These are phyloP conservation scores for Nitzschia inconspicua DNA, from an alignment of 108 stramenopile genomes.

Conservation along the genomic window DNA sequence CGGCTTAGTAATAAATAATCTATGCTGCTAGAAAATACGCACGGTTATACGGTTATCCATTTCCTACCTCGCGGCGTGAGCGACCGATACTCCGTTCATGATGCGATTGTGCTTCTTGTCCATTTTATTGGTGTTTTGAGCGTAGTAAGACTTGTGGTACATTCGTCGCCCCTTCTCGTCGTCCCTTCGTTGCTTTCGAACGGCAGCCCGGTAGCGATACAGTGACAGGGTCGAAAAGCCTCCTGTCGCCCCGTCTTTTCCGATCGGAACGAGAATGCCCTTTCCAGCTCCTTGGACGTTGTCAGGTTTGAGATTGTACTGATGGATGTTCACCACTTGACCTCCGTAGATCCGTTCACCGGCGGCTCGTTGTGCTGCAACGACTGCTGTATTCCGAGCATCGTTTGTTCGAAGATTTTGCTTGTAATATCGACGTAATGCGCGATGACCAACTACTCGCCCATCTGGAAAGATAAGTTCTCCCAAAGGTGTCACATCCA, in stretches of 20 bases:
- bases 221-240: constrained; percentile 76
- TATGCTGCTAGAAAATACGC: too few species aligned
- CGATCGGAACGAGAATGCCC: constrained; percentile 52
- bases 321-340: constrained; percentile 50
- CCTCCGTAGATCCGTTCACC: constrained; percentile 76
- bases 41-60: too few species aligned
- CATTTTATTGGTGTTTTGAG: constrained; percentile 75
- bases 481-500: constrained; percentile 84
- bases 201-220: constrained; percentile 78
- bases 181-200: constrained; percentile 76
- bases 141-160: constrained; percentile 18
- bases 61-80: constrained; percentile 65
- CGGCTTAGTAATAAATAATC: too few species aligned
- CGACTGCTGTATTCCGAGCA: constrained; percentile 43
- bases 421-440: constrained; percentile 74
- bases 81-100: constrained; percentile 75
- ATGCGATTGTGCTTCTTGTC: constrained; percentile 84
- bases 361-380: constrained; percentile 67
- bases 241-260: constrained; percentile 17
- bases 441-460: constrained; percentile 85
- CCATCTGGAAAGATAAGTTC: constrained; percentile 88
- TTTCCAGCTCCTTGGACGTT: constrained; percentile 39
- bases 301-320: constrained; percentile 12
- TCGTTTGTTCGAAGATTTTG: constrained; percentile 59
- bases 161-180: constrained; percentile 55